phyloP scores from a whole-genome alignment of 495 filamentous ascomycete genomes.

The Tuber magnatum region DNA sequence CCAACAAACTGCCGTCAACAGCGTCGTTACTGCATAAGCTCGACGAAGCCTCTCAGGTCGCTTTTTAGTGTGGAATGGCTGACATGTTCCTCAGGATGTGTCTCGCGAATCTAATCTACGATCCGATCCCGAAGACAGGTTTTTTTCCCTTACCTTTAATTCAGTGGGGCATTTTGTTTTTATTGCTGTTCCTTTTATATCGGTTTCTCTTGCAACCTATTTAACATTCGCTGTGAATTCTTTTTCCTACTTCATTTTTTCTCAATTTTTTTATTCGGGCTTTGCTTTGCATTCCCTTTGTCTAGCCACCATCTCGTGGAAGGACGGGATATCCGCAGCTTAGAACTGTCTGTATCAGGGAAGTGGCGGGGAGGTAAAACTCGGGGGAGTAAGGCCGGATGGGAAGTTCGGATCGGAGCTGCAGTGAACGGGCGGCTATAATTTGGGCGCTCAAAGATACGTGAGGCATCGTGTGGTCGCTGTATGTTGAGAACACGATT shows the following conservation, averaged over 20 bases:
- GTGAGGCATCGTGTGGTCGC: background rate
- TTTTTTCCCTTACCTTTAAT: slow-evolving; percentile 28
- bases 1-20: slow-evolving; percentile 42
- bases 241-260: slow-evolving; percentile 37
- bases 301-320: background rate
- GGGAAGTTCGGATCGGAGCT: background rate
- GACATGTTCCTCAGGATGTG: slow-evolving; percentile 12
- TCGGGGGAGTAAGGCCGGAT: background rate
- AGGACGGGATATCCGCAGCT: background rate
- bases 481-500: slow-evolving; percentile 1
- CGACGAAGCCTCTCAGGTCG: background rate
- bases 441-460: background rate
- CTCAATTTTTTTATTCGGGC: slow-evolving; percentile 25
- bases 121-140: slow-evolving; percentile 26
- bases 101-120: slow-evolving; percentile 16
- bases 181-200: slow-evolving; percentile 31
- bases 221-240: slow-evolving; percentile 30
- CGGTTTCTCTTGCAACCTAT: slow-evolving; percentile 31
- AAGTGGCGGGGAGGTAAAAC: background rate
- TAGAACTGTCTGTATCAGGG: background rate
- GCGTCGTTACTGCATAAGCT: slow-evolving; percentile 27
- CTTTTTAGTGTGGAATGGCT: background rate
- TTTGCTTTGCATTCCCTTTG: slow-evolving; percentile 20
- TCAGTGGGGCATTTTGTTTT: slow-evolving; percentile 32
- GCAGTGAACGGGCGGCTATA: background rate